Conservation (phyloP, 192 early-diverging fungal genomes). For the Cetraspora pellucida region DNA sequence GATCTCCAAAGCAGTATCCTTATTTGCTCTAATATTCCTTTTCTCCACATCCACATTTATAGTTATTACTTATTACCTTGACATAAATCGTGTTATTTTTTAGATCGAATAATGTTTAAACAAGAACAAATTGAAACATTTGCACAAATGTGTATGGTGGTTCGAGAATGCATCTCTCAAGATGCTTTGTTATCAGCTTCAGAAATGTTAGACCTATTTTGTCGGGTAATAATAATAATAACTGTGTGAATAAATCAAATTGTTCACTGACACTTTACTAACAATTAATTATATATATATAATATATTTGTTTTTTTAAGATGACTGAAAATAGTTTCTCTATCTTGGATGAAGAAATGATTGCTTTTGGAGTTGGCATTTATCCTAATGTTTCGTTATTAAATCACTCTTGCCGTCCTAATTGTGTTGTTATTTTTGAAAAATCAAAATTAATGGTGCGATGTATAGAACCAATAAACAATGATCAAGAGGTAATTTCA, state of each 20-base stretch:
- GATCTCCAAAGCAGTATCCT: conserved; percentile 30
- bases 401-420: conserved; percentile 52
- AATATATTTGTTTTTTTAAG: no score
- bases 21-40: not conserved
- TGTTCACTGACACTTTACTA: not conserved
- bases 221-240: conserved; percentile 40
- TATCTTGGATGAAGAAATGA: conserved; percentile 46
- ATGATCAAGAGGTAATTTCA: conserved; percentile 42
- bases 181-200: conserved; percentile 19
- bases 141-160: conserved; percentile 47
- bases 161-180: conserved; percentile 34
- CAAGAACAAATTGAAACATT: conserved; percentile 40
- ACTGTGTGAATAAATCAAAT: no score
- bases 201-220: conserved; percentile 47
- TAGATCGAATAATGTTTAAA: conserved; percentile 39
- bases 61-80: not conserved
- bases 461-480: conserved; percentile 37
- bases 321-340: conserved; percentile 48
- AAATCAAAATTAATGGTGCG: conserved; percentile 38
- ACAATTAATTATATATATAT: no score
- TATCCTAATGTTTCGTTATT: conserved; percentile 45
- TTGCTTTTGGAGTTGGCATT: conserved; percentile 46
- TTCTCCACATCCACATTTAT: not conserved
- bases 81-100: not conserved
- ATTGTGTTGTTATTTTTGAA: conserved; percentile 43